A percentile compares a stretch with the other conserved stretches of the same genome.
These are phyloP conservation scores for Mortierella sp. DNA, from an alignment of 371 early-diverging fungal species.

Conservation along the genomic window DNA sequence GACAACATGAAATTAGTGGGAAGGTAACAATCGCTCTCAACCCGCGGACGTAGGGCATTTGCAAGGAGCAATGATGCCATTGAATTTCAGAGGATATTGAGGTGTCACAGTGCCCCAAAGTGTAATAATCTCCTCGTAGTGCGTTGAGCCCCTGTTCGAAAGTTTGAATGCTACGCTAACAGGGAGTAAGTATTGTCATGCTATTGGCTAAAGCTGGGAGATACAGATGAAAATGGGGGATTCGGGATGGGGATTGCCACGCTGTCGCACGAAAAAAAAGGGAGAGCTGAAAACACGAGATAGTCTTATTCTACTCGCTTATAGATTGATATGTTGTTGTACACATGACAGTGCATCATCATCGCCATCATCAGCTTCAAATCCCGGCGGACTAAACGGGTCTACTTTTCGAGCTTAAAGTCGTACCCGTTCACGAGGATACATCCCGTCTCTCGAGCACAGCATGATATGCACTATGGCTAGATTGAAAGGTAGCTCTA, in stretches of 20 bases:
- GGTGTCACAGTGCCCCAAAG: neutral
- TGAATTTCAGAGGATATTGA: neutral
- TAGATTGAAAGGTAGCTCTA: no score
- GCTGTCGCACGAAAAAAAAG: constrained; percentile 35
- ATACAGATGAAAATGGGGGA: constrained; percentile 2
- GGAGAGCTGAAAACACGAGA: neutral
- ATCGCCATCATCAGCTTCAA: neutral
- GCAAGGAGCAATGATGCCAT: constrained; percentile 14
- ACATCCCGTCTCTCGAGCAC: no score
- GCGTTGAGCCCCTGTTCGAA: constrained; percentile 2
- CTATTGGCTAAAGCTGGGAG: neutral
- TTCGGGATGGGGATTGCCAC: constrained; percentile 16
- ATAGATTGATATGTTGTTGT: neutral
- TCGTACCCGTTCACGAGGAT: neutral
- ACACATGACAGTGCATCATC: constrained; percentile 5
- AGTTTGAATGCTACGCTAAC: neutral
- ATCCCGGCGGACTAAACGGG: neutral
- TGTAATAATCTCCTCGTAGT: constrained; percentile 3
- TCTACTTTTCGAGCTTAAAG: neutral
- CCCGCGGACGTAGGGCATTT: neutral
- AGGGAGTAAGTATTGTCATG: neutral
- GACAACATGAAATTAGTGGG: neutral
- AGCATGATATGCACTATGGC: no score
- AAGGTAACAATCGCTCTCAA: constrained; percentile 26
- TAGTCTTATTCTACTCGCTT: neutral